A percentile compares a stretch with the other conserved stretches of the same genome.
Conservation (phyloP, 768 basidiomycete genomes). For the Pulveroboletus sp. region DNA sequence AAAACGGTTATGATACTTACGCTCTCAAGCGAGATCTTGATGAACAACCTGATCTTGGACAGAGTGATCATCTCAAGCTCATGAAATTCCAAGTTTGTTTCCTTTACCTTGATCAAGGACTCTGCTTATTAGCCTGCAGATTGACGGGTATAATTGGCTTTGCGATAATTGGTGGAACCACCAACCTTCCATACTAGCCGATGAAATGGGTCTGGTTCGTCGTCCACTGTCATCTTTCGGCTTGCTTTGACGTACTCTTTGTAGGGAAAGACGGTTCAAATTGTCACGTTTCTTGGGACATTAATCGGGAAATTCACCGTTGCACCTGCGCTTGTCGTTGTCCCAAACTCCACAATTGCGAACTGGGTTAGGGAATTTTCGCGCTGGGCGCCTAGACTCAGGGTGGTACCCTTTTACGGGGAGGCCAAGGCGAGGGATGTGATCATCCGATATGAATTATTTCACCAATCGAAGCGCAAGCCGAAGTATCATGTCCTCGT, state of each 20-base stretch:
- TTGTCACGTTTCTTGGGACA: conserved; percentile 76
- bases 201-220: conserved; percentile 92
- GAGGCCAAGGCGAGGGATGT: conserved; percentile 75
- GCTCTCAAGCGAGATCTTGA: conserved; percentile 42
- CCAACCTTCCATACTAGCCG: conserved; percentile 86
- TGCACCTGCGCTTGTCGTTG: conserved; percentile 83
- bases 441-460: conserved; percentile 78
- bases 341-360: conserved; percentile 93
- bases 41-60: conserved; percentile 63
- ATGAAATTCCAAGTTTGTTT: conserved; percentile 81
- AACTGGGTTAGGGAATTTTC: conserved; percentile 96
- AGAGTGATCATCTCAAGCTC: conserved; percentile 56
- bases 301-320: conserved; percentile 53
- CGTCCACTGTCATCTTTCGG: not conserved
- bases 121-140: conserved; percentile 36
- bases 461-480: conserved; percentile 49
- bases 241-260: conserved; percentile 6
- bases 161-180: conserved; percentile 84
- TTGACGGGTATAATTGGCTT: conserved; percentile 82
- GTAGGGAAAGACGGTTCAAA: conserved; percentile 90
- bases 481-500: conserved; percentile 86
- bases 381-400: conserved; percentile 59
- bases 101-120: conserved; percentile 2
- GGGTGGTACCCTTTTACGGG: conserved; percentile 85
- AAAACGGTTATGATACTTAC: conserved; percentile 50